Conservation (phyloP, 805 yeast genomes). For the Barnettozyma wickerhamii region DNA sequence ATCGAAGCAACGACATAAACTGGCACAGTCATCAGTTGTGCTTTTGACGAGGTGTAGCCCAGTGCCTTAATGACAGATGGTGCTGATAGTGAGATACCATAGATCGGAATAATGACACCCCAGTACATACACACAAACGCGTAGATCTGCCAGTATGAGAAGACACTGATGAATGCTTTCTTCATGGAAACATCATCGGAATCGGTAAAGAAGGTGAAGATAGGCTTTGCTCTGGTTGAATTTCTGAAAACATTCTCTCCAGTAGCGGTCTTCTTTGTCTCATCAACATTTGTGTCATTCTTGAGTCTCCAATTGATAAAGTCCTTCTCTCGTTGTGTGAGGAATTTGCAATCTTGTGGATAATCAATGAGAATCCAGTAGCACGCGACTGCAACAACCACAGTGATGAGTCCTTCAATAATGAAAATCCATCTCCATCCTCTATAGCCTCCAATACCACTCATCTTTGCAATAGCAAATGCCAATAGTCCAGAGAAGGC, state of each 20-base stretch:
- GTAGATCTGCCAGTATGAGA: constrained; percentile 30
- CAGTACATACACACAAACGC: constrained; percentile 26
- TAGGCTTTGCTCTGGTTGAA: constrained; percentile 9
- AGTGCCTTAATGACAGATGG: constrained; percentile 38
- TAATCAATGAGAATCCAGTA: constrained; percentile 35
- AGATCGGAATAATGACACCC: constrained; percentile 31
- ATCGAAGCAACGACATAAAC: constrained; percentile 33
- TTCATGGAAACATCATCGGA: constrained; percentile 13
- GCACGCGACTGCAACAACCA: constrained; percentile 36
- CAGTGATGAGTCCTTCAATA: constrained; percentile 17
- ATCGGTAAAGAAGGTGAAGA: constrained; percentile 12
- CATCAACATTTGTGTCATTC: constrained; percentile 11
- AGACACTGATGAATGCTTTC: constrained; percentile 19
- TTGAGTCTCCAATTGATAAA: constrained; percentile 21
- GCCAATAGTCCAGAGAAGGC: constrained; percentile 41
- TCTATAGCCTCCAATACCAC: constrained; percentile 32
- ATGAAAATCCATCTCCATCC: constrained; percentile 44
- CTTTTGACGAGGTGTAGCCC: constrained; percentile 35
- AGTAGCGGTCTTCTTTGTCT: neutral
- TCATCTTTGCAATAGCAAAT: constrained; percentile 31
- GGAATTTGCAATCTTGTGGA: constrained; percentile 42
- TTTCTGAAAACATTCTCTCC: constrained; percentile 4
- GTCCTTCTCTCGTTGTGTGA: constrained; percentile 32
- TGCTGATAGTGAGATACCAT: constrained; percentile 35
- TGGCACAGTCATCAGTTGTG: constrained; percentile 42